phyloP scores from a whole-genome alignment of 2,329 filamentous ascomycete species.

The Calonectria honghensis region DNA sequence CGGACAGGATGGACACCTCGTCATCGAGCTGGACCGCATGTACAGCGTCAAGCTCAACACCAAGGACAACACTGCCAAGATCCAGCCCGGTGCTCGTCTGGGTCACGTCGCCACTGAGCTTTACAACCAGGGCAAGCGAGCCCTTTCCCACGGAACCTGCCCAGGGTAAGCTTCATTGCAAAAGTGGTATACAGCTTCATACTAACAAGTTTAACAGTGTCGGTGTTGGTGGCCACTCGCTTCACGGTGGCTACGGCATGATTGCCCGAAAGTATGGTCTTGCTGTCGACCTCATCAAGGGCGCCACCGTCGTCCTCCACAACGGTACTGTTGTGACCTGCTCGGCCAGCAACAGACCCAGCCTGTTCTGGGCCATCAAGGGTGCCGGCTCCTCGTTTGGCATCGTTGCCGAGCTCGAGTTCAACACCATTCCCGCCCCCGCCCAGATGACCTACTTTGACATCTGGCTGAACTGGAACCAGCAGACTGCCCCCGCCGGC shows the following conservation, averaged over 20 bases:
- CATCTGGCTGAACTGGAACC: constrained; percentile 49
- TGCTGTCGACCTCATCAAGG: constrained; percentile 55
- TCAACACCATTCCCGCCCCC: constrained; percentile 53
- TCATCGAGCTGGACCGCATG: constrained; percentile 65
- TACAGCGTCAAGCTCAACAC: constrained; percentile 56
- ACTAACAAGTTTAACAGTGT: constrained; percentile 48
- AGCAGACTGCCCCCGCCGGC: constrained; percentile 45
- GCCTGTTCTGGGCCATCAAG: constrained; percentile 57
- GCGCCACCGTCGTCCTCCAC: constrained; percentile 56
- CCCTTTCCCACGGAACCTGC: constrained; percentile 71
- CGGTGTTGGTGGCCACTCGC: constrained; percentile 56
- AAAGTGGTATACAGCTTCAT: not conserved
- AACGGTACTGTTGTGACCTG: constrained; percentile 54
- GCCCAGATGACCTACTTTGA: constrained; percentile 50
- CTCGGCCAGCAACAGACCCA: constrained; percentile 50
- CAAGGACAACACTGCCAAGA: constrained; percentile 49
- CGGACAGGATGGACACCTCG: constrained; percentile 63
- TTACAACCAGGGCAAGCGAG: constrained; percentile 63
- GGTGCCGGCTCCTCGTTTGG: constrained; percentile 59
- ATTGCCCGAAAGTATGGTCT: constrained; percentile 57
- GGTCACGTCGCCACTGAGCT: constrained; percentile 68
- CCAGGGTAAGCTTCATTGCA: constrained; percentile 62
- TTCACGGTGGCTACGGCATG: constrained; percentile 58
- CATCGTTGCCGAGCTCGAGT: constrained; percentile 56
- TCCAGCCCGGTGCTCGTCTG: constrained; percentile 68